Conservation (phyloP, 2,329 filamentous ascomycete species). For the Conoideocrella luteorostrata region DNA sequence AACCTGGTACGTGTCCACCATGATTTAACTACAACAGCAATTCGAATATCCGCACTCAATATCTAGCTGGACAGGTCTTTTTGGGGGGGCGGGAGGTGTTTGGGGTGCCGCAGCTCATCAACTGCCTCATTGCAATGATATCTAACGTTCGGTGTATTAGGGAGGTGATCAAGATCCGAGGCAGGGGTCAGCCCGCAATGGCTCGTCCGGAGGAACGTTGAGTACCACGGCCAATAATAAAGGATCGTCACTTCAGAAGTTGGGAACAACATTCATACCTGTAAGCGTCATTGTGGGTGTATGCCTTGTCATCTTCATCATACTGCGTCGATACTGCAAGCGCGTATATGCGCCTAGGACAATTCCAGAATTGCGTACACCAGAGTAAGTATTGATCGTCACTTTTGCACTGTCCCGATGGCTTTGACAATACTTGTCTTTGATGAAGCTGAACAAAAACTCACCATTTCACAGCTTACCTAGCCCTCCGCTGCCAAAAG, state of each 20-base stretch:
- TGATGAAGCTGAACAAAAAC: too few relatives aligned
- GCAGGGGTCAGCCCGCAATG: conserved; percentile 27
- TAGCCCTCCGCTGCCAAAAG: conserved; percentile 51
- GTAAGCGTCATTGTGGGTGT: conserved; percentile 43
- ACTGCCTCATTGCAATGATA: too few relatives aligned
- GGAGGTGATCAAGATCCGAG: conserved; percentile 21
- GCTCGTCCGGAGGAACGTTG: conserved; percentile 27
- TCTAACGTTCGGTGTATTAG: background rate
- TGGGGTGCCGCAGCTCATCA: too few relatives aligned
- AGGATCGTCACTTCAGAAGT: conserved; percentile 27
- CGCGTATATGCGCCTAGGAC: conserved; percentile 52
- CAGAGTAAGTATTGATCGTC: conserved; percentile 32
- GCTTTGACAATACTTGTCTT: too few relatives aligned
- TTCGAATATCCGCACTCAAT: too few relatives aligned
- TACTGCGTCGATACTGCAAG: conserved; percentile 38
- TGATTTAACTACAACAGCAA: too few relatives aligned
- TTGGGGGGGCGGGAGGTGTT: too few relatives aligned
- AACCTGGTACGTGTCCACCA: conserved; percentile 8
- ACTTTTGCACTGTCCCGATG: too few relatives aligned
- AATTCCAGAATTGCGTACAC: conserved; percentile 40
- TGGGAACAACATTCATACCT: conserved; percentile 47
- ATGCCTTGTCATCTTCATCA: conserved; percentile 44
- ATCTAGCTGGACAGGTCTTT: too few relatives aligned
- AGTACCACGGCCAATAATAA: conserved; percentile 26
- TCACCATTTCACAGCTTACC: conserved; percentile 40